Percentiles rank a stretch among this genome's conserved stretches.
These are phyloP conservation scores for Moniliophthora roreri DNA, from an alignment of 1,284 basidiomycete species.

Conservation along the genomic window DNA sequence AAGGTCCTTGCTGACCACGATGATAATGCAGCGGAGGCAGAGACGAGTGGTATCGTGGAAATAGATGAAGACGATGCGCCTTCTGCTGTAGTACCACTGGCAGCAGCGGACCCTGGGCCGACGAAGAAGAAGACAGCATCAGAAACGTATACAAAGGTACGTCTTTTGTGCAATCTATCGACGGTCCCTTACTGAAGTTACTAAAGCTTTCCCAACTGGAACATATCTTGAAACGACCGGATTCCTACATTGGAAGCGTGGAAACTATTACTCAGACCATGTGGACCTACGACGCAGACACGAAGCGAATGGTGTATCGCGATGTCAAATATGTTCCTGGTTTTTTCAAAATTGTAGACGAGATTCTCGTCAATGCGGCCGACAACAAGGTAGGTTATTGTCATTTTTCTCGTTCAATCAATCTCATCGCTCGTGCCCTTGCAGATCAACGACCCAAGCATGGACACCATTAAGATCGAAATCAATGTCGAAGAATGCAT, in stretches of 20 bases:
- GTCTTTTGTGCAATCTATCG: slow-evolving; percentile 17
- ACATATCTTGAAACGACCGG: slow-evolving; percentile 95
- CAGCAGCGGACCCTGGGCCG: slow-evolving; percentile 25
- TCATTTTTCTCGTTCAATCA: no score
- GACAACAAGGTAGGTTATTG: slow-evolving; percentile 85
- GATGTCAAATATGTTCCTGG: slow-evolving; percentile 95
- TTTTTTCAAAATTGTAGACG: slow-evolving; percentile 99
- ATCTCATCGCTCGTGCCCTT: no score
- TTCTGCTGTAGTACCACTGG: slow-evolving; percentile 40
- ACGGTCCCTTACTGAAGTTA: slow-evolving; percentile 7
- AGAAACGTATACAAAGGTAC: slow-evolving; percentile 90
- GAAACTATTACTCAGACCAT: slow-evolving; percentile 83
- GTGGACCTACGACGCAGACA: slow-evolving; percentile 88
- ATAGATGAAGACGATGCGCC: slow-evolving; percentile 41
- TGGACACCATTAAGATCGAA: slow-evolving; percentile 88
- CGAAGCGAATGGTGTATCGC: slow-evolving; percentile 77
- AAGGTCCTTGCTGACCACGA: slow-evolving; percentile 67
- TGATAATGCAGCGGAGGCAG: slow-evolving; percentile 45
- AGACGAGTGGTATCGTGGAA: slow-evolving; percentile 29
- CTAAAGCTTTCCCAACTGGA: slow-evolving; percentile 91
- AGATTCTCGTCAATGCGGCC: slow-evolving; percentile 98
- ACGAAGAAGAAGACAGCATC: slow-evolving; percentile 84
- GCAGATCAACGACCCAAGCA: slow-evolving; percentile 85
- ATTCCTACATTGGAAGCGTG: slow-evolving; percentile 97
- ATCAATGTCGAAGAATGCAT: slow-evolving; percentile 84